Base-by-base conservation (phyloP, 2,329 filamentous ascomycete genomes). In the Aureobasidium vineae region DNA sequence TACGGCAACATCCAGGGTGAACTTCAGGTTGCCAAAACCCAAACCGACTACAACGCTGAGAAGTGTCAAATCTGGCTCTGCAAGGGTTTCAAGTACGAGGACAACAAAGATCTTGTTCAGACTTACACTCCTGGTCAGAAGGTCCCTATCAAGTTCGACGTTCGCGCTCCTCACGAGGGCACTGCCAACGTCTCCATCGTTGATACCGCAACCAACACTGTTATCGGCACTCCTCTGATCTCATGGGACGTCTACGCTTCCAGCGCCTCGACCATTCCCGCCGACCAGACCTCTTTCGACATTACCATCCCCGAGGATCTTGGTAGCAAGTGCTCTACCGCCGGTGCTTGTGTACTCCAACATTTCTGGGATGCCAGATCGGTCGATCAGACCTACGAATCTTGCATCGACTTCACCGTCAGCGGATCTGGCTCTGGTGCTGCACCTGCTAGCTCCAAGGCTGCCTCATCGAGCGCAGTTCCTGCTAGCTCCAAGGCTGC, bases 311-410 rank as follows among this genome's bases (percentile, higher is more conserved):
- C 84, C 5, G 71, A 72, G 41, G 78, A 82, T 70, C 75, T 85
- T 53, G 78, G 77, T 66, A 73, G 71, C 67, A 72, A 81, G 69
- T 84, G 82, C 71, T 72, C 79, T 43, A 79, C 75, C 13, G 79
- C 80, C 23, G 85, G 85, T 49, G 75, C 76, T 67, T 83, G 83
- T 71, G 83, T 84, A 3, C 79, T 88, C 53, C 86, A 88, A 75
- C 87, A 85, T 85, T 87, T 79, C 75, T 88, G 86, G 86, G 80
- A 86, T 68, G 84, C 85, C 19, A 71, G 76, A 16, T 78, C 77
- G 65, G 82, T 85, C 68, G 72, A 83, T 67, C 86, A 88, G 80
- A 87, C 85, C 13, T 88, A 88, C 73, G 83, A 86, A 78, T 81
- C 82, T 59, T 88, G 86, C 75, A 78, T 88, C 61, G 86, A 88